Conservation (phyloP, 169 alveolate genomes). For the Gregarina niphandrodes region DNA sequence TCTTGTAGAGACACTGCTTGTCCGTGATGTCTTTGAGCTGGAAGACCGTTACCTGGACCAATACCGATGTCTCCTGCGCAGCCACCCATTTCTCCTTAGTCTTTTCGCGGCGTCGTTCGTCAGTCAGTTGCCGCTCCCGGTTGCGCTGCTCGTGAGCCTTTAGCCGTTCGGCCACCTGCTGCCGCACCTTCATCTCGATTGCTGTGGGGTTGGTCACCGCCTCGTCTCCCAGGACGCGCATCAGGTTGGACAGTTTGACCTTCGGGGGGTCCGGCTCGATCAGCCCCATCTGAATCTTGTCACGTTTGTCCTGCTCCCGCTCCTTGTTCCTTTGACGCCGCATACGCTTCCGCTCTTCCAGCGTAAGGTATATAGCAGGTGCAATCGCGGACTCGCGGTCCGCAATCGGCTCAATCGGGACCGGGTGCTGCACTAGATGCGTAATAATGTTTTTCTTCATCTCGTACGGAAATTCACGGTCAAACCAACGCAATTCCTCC, state of each 20-base stretch:
- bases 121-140: constrained; percentile 38
- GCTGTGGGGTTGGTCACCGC: constrained; percentile 57
- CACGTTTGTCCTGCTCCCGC: constrained; percentile 47
- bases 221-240: constrained; percentile 41
- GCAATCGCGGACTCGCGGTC: constrained; percentile 12
- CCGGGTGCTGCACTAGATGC: constrained; percentile 49
- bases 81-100: constrained; percentile 50
- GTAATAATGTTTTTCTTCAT: neutral
- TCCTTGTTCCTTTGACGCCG: constrained; percentile 53
- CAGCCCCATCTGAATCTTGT: constrained; percentile 52
- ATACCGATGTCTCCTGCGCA: constrained; percentile 5
- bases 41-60: neutral
- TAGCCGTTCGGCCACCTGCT: constrained; percentile 55
- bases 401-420: constrained; percentile 36
- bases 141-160: constrained; percentile 42
- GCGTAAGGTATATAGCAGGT: constrained; percentile 40
- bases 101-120: constrained; percentile 41
- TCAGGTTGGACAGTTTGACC: constrained; percentile 49
- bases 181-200: constrained; percentile 45
- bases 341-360: constrained; percentile 34
- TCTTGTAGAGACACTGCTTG: constrained; percentile 3
- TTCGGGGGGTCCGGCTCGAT: constrained; percentile 67
- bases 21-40: neutral
- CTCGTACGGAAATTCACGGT: neutral
- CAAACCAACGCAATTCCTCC: no score